Evolutionary conservation across 106 monocot genomes (phyloP).

Genomic region (Cymbidium sinense): DNA sequence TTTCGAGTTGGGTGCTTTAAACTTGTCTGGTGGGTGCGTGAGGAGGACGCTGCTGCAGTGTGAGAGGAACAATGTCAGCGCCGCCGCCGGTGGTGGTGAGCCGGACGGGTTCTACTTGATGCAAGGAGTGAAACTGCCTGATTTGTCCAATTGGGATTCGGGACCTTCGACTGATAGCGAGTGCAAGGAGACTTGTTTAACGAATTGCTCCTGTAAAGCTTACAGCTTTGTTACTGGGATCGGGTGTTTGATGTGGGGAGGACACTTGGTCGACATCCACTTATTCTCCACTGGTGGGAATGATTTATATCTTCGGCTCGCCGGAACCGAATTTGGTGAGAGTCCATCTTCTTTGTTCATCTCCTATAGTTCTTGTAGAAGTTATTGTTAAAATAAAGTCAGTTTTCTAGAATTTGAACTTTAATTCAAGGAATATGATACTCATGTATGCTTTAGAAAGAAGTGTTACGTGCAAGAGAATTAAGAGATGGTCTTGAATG

Average conservation of each 20-base stretch:
- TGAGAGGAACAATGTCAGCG: neutral
- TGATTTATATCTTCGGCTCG: constrained; percentile 26
- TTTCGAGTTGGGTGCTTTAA: constrained; percentile 13
- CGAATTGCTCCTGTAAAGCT: constrained; percentile 47
- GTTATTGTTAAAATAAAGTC: too few species aligned
- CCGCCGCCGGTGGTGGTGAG: neutral
- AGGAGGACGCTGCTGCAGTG: constrained; percentile 11
- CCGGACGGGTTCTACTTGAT: constrained; percentile 36
- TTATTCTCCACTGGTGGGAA: constrained; percentile 15
- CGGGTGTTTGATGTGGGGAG: constrained; percentile 35
- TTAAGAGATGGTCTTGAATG: too few species aligned
- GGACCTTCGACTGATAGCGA: neutral
- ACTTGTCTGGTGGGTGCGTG: constrained; percentile 1
- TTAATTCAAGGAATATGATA: too few species aligned
- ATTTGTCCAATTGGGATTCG: constrained; percentile 24
- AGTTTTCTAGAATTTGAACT: too few species aligned
- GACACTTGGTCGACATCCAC: constrained; percentile 30
- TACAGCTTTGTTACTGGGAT: constrained; percentile 34
- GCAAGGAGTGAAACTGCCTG: constrained; percentile 45
- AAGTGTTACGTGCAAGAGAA: too few species aligned
- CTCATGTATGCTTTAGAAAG: too few species aligned
- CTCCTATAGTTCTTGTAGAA: too few species aligned
- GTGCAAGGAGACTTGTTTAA: constrained; percentile 23
- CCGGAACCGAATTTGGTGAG: constrained; percentile 17
- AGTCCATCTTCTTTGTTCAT: too few species aligned